phyloP scores from a whole-genome alignment of 768 basidiomycete species.

The Trametes elegans region DNA sequence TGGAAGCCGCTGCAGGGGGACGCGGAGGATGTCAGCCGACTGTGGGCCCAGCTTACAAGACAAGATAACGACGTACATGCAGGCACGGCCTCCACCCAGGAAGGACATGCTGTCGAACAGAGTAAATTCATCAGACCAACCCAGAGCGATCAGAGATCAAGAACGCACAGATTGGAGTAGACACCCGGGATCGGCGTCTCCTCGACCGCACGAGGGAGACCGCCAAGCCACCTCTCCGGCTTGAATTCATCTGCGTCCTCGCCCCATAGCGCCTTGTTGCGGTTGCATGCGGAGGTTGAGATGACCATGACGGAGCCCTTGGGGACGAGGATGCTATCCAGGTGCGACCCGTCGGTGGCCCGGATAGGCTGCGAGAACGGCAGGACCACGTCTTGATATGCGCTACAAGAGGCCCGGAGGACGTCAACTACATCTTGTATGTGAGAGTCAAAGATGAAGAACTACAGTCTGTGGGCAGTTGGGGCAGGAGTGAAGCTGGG shows the following conservation, averaged over 20 bases:
- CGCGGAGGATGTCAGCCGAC: not conserved
- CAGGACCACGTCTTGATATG: conserved; percentile 35
- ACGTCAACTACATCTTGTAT: too few species aligned
- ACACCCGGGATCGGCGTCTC: conserved; percentile 17
- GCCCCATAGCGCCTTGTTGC: conserved; percentile 36
- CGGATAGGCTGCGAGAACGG: conserved; percentile 40
- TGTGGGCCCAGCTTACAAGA: not conserved
- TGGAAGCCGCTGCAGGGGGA: conserved; percentile 20
- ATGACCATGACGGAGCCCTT: conserved; percentile 22
- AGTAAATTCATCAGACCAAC: too few species aligned
- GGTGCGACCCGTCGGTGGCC: conserved; percentile 35
- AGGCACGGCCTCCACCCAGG: conserved; percentile 8
- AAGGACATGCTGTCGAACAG: conserved; percentile 13
- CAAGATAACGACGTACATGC: conserved; percentile 11
- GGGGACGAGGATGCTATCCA: conserved; percentile 38
- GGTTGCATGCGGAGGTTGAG: conserved; percentile 1
- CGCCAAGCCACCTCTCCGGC: conserved; percentile 17
- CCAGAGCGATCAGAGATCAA: not conserved
- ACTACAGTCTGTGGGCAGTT: too few species aligned
- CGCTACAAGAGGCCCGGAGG: too few species aligned
- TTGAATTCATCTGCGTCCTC: conserved; percentile 33
- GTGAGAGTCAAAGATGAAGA: not conserved
- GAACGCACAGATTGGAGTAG: conserved; percentile 18
- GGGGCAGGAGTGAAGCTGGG: not conserved
- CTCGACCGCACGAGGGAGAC: conserved; percentile 4